Percentiles rank a stretch among this genome's conserved stretches.
These are phyloP conservation scores for Orbilia javanica DNA, from an alignment of 2,329 filamentous ascomycete genomes.

Conservation along the genomic window DNA sequence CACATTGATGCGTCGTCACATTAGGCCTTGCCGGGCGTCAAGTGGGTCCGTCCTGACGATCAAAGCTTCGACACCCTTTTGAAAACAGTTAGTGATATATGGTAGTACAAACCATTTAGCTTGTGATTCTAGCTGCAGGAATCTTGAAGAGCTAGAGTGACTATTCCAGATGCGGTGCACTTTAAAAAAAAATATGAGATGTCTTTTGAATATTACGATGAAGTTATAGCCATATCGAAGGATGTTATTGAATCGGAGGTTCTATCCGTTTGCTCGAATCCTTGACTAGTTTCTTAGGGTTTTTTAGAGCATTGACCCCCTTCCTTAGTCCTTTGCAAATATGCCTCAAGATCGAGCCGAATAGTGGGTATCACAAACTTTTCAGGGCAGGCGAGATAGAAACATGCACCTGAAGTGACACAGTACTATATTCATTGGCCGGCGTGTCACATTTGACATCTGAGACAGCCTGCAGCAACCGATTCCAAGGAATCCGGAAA, in stretches of 20 bases:
- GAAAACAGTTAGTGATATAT: not conserved
- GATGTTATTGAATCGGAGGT: not conserved
- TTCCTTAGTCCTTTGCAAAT: not conserved
- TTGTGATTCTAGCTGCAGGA: not conserved
- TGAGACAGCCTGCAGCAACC: not conserved
- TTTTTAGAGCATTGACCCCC: not conserved
- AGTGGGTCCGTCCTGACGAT: not conserved
- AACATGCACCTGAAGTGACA: not conserved
- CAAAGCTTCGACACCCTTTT: not conserved
- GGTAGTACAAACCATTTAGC: not conserved
- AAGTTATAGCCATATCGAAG: not conserved
- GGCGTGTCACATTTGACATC: not conserved
- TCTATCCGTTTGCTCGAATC: not conserved
- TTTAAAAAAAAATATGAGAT: not conserved
- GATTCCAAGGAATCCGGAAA: not conserved
- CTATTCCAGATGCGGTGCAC: not conserved
- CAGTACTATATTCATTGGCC: not conserved
- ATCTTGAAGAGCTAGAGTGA: not conserved
- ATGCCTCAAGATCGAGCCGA: not conserved
- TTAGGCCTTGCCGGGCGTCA: not conserved
- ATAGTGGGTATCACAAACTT: not conserved
- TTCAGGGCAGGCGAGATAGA: not conserved
- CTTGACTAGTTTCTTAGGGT: not conserved
- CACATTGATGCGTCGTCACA: conserved; percentile 13
- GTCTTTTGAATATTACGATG: not conserved